Base-by-base conservation (phyloP, 2,329 filamentous ascomycete genomes). In the Aspergillus fumigatus region DNA sequence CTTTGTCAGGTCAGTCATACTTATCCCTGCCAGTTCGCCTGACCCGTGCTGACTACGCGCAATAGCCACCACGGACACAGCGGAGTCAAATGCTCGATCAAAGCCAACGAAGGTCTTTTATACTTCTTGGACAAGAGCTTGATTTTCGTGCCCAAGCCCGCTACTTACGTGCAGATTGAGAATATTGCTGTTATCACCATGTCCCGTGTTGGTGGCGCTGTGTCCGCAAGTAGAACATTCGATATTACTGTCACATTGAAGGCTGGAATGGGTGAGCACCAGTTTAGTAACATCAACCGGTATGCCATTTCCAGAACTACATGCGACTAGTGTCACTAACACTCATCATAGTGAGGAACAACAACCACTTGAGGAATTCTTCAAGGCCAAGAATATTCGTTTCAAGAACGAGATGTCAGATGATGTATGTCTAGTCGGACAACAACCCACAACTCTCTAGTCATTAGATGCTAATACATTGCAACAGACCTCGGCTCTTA, bases 31-130 rank as follows among this genome's bases (percentile, higher is more conserved):
- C 7, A 21, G 11, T n/a, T 21, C 8, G 23, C 11, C 27, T 26
- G 21, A 23, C 32, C 17, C 3, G 27, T 38, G 17, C 57, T 60
- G 41, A 63, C 51, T 41, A 14, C 32, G 27, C 49, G n/a, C 29
- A 47, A 51, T 52, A 74, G 89, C 64, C 94, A 97, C 77, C 92
- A 96, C 72, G 86, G 89, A 68, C 92, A 97, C 74, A 90, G 88
- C 65, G 94, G 94, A 57, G 95, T 99, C 76, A 99, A 99, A 79
- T 99, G 94, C 76, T 96, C 92, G n/a, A 97, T 99, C 84, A 99
- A 99, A 78, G 95, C 95, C 53, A 97, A 95, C 74, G 94, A 99
- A 78, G 94, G 95, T 59, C 92, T 96, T 71, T 80, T 99, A 51
- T 99, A 96, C 83, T 97, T 92, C 73, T 79, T 99, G 64, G 94